Evolutionary conservation across 768 basidiomycete genomes (phyloP).

Genomic region (Amanita thiersii): DNA sequence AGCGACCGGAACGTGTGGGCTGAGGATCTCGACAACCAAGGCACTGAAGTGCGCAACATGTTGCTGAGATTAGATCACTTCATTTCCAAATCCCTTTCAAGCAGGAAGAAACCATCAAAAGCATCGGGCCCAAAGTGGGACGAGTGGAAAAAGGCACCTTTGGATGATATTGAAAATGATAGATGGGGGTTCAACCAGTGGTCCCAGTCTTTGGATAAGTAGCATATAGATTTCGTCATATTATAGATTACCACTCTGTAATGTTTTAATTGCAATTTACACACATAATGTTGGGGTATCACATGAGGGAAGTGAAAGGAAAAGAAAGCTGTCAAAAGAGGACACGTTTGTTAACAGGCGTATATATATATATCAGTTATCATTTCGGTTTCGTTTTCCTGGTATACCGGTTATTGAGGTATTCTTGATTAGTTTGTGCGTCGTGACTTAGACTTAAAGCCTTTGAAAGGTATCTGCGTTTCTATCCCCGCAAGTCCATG

Average conservation of each 20-base stretch:
- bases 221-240: neutral
- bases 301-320: slow-evolving; percentile 8
- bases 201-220: slow-evolving; percentile 15
- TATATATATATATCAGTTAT: slow-evolving; percentile 1
- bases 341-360: slow-evolving; percentile 7
- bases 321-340: slow-evolving; percentile 6
- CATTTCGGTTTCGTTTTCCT: too few species aligned
- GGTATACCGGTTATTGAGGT: slow-evolving; percentile 1
- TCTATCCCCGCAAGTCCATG: slow-evolving; percentile 74
- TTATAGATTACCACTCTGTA: neutral
- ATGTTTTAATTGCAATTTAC: neutral
- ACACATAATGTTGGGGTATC: neutral
- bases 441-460: slow-evolving; percentile 49
- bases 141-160: slow-evolving; percentile 37
- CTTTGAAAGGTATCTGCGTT: slow-evolving; percentile 34
- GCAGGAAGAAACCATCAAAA: slow-evolving; percentile 2
- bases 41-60: slow-evolving; percentile 42
- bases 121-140: slow-evolving; percentile 30
- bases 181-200: slow-evolving; percentile 46
- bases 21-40: slow-evolving; percentile 37
- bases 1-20: slow-evolving; percentile 45
- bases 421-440: slow-evolving; percentile 23
- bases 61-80: slow-evolving; percentile 10
- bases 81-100: slow-evolving; percentile 7
- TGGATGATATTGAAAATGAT: slow-evolving; percentile 23